A percentile compares a stretch with the other conserved stretches of the same genome.
Evolutionary conservation across 441 rosid genomes (phyloP).

Genomic region (Brassica balearica): DNA sequence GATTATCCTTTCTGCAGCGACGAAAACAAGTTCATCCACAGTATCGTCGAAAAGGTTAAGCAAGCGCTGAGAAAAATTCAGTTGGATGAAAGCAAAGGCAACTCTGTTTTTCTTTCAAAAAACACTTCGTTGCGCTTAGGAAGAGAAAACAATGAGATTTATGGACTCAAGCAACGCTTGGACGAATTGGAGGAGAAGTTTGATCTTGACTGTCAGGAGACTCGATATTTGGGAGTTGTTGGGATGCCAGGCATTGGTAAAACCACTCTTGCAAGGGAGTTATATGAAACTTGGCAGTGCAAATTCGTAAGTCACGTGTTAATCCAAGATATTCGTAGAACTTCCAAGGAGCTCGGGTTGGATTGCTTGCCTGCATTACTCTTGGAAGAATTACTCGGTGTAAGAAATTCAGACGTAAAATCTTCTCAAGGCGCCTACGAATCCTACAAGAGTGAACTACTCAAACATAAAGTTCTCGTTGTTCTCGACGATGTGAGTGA

Average conservation of each 20-base stretch:
- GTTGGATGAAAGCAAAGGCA: not conserved
- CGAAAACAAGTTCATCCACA: not conserved
- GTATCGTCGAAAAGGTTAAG: not conserved
- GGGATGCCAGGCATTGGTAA: slow-evolving; percentile 7
- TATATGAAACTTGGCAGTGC: not conserved
- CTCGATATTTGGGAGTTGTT: not conserved
- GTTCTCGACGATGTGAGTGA: slow-evolving; percentile 1
- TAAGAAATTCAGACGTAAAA: not conserved
- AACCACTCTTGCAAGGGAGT: not conserved
- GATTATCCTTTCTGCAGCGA: not conserved
- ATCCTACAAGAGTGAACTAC: not conserved
- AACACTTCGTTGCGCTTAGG: not conserved
- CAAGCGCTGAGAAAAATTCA: not conserved
- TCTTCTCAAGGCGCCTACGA: not conserved
- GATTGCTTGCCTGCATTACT: slow-evolving; percentile 3
- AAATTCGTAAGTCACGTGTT: not conserved
- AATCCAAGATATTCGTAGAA: slow-evolving; percentile 5
- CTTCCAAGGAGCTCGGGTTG: not conserved
- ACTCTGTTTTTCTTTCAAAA: not conserved
- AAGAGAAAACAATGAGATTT: not conserved
- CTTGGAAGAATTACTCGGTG: not conserved
- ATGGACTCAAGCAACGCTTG: slow-evolving; percentile 1
- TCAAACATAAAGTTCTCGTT: not conserved
- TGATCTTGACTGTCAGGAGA: not conserved
- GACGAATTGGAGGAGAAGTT: not conserved